Evolutionary conservation across 257 asterid species (phyloP).

Genomic region (Scutellaria baicalensis): DNA sequence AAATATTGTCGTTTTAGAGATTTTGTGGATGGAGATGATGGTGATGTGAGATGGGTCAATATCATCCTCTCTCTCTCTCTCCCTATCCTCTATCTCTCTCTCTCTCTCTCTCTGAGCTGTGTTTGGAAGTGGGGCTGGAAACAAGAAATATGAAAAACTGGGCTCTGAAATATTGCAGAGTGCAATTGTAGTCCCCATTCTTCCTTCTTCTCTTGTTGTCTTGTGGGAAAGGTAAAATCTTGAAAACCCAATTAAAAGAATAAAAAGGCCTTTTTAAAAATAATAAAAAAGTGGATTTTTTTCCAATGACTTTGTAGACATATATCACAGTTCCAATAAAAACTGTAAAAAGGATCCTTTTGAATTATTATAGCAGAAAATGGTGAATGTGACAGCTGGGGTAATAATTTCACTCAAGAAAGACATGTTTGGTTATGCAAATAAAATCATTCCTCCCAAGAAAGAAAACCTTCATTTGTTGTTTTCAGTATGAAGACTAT

Average conservation of each 20-base stretch:
- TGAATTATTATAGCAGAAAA: neutral
- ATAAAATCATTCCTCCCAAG: constrained; percentile 28
- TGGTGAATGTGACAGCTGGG: constrained; percentile 30
- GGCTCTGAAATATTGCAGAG: constrained; percentile 15
- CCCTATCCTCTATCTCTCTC: neutral
- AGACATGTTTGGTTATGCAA: constrained; percentile 12
- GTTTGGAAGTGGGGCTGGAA: neutral
- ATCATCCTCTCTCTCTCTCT: constrained; percentile 6
- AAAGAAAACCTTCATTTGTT: constrained; percentile 31
- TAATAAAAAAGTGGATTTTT: neutral
- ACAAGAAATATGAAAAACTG: constrained; percentile 6
- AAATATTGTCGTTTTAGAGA: constrained; percentile 16
- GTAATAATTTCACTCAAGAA: constrained; percentile 29
- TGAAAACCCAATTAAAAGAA: neutral
- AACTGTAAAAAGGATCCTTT: constrained; percentile 7
- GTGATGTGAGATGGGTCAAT: constrained; percentile 26
- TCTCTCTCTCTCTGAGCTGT: neutral
- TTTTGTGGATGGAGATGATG: constrained; percentile 1
- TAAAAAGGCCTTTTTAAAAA: neutral
- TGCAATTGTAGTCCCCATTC: constrained; percentile 27
- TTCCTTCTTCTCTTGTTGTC: constrained; percentile 13
- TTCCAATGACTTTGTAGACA: neutral
- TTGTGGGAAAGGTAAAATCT: neutral
- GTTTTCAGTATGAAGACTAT: constrained; percentile 18
- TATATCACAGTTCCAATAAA: constrained; percentile 12